Conservation (phyloP, 306 rosid genomes). For the Dryas drummondii region DNA sequence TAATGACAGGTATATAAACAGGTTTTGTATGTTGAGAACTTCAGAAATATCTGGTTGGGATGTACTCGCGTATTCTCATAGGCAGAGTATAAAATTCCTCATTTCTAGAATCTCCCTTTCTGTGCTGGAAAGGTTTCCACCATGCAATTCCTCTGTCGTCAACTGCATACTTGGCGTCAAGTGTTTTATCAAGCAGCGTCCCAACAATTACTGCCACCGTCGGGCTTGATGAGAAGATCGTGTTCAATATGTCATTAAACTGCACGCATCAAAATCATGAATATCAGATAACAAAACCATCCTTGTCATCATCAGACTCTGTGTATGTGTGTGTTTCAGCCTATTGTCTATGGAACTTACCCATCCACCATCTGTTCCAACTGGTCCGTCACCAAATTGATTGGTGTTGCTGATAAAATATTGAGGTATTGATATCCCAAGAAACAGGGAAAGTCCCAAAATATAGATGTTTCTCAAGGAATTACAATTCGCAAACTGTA, state of each 20-base stretch:
- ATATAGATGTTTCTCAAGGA: slow-evolving; percentile 82
- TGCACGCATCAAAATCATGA: slow-evolving; percentile 32
- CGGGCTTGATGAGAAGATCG: slow-evolving; percentile 87
- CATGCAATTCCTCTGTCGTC: slow-evolving; percentile 79
- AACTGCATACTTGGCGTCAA: slow-evolving; percentile 44
- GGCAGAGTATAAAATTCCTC: slow-evolving; percentile 78
- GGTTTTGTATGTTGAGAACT: neutral
- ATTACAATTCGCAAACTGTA: slow-evolving; percentile 61
- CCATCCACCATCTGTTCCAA: slow-evolving; percentile 77
- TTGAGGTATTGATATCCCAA: slow-evolving; percentile 87
- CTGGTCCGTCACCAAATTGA: slow-evolving; percentile 79
- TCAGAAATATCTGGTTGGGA: slow-evolving; percentile 66
- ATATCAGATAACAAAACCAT: slow-evolving; percentile 15
- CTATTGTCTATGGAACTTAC: slow-evolving; percentile 44
- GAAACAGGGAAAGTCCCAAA: slow-evolving; percentile 78
- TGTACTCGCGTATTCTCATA: slow-evolving; percentile 51
- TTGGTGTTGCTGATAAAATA: slow-evolving; percentile 62
- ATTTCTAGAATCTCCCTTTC: slow-evolving; percentile 73
- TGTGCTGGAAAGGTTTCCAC: slow-evolving; percentile 80
- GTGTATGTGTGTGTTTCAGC: neutral
- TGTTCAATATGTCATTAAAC: slow-evolving; percentile 84
- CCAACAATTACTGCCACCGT: slow-evolving; percentile 83
- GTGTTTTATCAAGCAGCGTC: slow-evolving; percentile 74
- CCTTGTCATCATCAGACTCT: neutral
- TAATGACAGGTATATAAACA: slow-evolving; percentile 21